Evolutionary conservation across 108 stramenopile species (phyloP).

Genomic region (Skeletonema tropicum): DNA sequence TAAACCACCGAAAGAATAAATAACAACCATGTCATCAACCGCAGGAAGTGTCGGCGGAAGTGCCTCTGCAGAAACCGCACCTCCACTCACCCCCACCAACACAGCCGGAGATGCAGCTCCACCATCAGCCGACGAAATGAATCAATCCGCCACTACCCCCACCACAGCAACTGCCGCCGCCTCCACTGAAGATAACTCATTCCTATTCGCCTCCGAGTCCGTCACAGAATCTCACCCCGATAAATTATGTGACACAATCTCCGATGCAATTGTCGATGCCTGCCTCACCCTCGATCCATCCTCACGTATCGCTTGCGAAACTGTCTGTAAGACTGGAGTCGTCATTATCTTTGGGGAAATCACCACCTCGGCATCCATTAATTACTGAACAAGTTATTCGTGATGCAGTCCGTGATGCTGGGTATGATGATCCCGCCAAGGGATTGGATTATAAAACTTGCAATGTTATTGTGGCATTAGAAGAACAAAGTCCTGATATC

Average conservation of each 20-base stretch:
- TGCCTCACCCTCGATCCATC: slow-evolving; percentile 91
- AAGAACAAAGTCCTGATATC: slow-evolving; percentile 97
- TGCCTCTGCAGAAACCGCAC: background rate
- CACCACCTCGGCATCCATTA: slow-evolving; percentile 93
- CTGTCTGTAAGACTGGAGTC: slow-evolving; percentile 97
- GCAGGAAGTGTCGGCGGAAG: slow-evolving; percentile 3
- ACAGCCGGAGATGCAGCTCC: background rate
- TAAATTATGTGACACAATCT: slow-evolving; percentile 97
- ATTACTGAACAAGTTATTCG: slow-evolving; percentile 98
- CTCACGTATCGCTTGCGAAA: slow-evolving; percentile 97
- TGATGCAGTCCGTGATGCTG: slow-evolving; percentile 95
- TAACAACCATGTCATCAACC: background rate
- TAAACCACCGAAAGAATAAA: too few species aligned
- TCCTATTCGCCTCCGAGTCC: slow-evolving; percentile 94
- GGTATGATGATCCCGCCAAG: slow-evolving; percentile 95
- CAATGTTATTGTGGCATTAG: slow-evolving; percentile 97
- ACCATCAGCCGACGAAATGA: background rate
- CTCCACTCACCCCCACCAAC: background rate
- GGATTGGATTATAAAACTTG: slow-evolving; percentile 97
- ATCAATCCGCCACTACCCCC: background rate
- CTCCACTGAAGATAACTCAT: slow-evolving; percentile 43
- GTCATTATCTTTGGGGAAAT: slow-evolving; percentile 99
- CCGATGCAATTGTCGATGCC: slow-evolving; percentile 96
- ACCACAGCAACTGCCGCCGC: background rate
- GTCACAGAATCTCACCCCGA: slow-evolving; percentile 99